Conservation (phyloP, 352 stramenopile genomes). For the Phytophthora europaea region DNA sequence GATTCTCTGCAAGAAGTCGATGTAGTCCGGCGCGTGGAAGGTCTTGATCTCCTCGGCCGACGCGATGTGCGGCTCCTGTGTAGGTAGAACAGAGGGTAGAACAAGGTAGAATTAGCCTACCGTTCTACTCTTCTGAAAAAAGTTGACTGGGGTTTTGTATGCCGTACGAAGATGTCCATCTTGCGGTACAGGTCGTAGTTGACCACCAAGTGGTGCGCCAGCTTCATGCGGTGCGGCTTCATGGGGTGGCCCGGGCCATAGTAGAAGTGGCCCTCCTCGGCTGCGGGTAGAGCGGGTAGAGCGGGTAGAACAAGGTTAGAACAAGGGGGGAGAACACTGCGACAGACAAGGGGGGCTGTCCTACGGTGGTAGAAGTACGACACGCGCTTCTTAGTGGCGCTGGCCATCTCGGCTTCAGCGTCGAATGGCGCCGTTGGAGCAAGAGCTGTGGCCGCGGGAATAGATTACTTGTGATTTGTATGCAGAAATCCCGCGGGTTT, state of each 20-base stretch:
- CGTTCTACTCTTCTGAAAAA: background rate
- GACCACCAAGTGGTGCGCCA: constrained; percentile 99
- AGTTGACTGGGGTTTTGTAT: constrained; percentile 9
- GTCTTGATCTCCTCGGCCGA: constrained; percentile 95
- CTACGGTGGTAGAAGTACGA: constrained; percentile 92
- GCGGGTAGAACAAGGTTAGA: constrained; percentile 7
- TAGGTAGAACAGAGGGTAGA: background rate
- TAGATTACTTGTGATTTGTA: constrained; percentile 1
- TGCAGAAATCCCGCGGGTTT: background rate
- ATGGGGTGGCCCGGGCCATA: constrained; percentile 98
- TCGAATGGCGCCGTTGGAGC: constrained; percentile 18
- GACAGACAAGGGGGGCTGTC: constrained; percentile 12
- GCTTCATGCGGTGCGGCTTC: constrained; percentile 98
- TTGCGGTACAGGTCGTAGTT: constrained; percentile 99
- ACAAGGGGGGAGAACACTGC: background rate
- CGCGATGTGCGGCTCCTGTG: constrained; percentile 82
- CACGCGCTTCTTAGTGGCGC: constrained; percentile 78
- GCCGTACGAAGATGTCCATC: constrained; percentile 98
- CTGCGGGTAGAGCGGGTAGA: constrained; percentile 46
- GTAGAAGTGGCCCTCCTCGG: constrained; percentile 98
- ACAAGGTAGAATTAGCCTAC: constrained; percentile 5
- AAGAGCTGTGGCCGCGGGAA: background rate
- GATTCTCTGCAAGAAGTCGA: constrained; percentile 97
- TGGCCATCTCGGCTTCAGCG: constrained; percentile 31
- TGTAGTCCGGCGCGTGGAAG: constrained; percentile 99